Percentiles rank a stretch among this genome's conserved stretches.
Conservation (phyloP, 371 early-diverging fungal species). For the Rhizopus stolonifer region DNA sequence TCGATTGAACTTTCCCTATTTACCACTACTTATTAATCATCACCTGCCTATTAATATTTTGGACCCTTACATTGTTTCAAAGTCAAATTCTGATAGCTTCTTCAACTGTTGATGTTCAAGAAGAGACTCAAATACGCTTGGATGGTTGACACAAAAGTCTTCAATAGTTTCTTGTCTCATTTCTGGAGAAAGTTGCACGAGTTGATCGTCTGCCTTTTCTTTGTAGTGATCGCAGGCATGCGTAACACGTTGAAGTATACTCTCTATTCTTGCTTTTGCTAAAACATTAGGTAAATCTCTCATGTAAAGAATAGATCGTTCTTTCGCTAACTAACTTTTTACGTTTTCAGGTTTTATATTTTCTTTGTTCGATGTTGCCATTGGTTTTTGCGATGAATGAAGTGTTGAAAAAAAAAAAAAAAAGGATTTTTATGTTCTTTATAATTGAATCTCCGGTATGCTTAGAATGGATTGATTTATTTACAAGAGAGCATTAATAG, state of each 20-base stretch:
- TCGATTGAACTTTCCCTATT: too few species aligned
- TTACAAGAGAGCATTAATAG: conserved; percentile 10
- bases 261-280: conserved; percentile 31
- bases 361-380: too few species aligned
- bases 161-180: conserved; percentile 28
- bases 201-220: conserved; percentile 28
- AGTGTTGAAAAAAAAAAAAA: background rate
- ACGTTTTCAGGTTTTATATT: too few species aligned
- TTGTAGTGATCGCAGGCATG: conserved; percentile 28
- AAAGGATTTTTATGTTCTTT: too few species aligned
- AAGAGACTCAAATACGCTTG: conserved; percentile 15
- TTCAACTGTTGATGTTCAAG: conserved; percentile 11
- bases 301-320: background rate
- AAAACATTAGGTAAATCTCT: background rate
- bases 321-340: background rate
- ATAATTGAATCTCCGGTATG: background rate
- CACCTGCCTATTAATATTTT: too few species aligned
- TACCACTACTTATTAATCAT: too few species aligned
- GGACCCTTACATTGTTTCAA: too few species aligned
- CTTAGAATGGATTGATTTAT: too few species aligned
- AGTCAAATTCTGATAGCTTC: background rate
- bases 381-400: too few species aligned
- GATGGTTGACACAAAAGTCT: conserved; percentile 32
- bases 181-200: conserved; percentile 22
- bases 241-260: conserved; percentile 28